Evolutionary conservation across 495 filamentous ascomycete genomes (phyloP).

Genomic region (Podospora fimiseda): DNA sequence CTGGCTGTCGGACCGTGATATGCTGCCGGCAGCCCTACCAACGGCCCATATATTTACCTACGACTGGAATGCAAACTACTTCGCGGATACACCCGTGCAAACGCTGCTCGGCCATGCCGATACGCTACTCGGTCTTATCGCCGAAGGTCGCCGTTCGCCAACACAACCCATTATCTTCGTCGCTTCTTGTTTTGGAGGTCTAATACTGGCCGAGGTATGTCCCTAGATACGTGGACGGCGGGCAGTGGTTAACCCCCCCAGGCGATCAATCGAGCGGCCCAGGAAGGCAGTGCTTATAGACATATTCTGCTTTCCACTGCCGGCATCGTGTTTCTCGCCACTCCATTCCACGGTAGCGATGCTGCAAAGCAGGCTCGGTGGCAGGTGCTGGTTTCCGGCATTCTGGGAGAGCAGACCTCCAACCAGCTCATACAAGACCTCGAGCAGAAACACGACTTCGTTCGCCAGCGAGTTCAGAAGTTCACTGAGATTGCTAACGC

Average conservation of each 20-base stretch:
- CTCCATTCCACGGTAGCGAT: slow-evolving; percentile 15
- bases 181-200: slow-evolving; percentile 16
- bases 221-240: not conserved
- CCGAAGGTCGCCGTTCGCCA: not conserved
- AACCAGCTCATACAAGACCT: slow-evolving; percentile 2
- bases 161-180: slow-evolving; percentile 23
- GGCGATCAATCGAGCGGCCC: slow-evolving; percentile 16
- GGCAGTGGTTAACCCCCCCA: slow-evolving; percentile 2
- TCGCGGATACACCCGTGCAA: slow-evolving; percentile 10
- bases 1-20: slow-evolving; percentile 24
- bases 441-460: not conserved
- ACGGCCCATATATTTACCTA: slow-evolving; percentile 23
- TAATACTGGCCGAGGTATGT: slow-evolving; percentile 16
- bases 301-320: slow-evolving; percentile 11
- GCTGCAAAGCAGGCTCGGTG: slow-evolving; percentile 8
- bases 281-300: slow-evolving; percentile 13
- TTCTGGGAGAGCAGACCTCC: slow-evolving; percentile 3
- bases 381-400: slow-evolving; percentile 4
- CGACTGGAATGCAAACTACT: slow-evolving; percentile 20
- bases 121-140: slow-evolving; percentile 3
- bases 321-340: slow-evolving; percentile 18
- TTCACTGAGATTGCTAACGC: slow-evolving; percentile 6
- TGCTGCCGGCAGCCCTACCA: slow-evolving; percentile 20
- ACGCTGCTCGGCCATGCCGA: slow-evolving; percentile 12
- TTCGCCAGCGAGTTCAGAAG: slow-evolving; percentile 3